A percentile compares a stretch with the other conserved stretches of the same genome.
These are phyloP conservation scores for Curvularia spicifera DNA, from an alignment of 2,329 filamentous ascomycete species.

Conservation along the genomic window DNA sequence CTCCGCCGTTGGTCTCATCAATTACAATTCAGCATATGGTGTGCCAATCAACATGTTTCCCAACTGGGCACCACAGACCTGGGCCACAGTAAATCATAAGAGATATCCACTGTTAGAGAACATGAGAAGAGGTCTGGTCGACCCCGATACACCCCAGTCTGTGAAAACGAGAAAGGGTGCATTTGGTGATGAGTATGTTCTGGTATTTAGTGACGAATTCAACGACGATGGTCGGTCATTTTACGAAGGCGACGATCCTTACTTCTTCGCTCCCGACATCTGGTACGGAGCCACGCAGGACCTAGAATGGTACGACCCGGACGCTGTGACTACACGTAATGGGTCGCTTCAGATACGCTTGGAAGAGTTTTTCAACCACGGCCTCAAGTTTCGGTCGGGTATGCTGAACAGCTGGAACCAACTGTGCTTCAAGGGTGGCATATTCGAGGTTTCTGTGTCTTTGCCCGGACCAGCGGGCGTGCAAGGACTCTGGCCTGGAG, in stretches of 20 bases:
- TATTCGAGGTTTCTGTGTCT: conserved; percentile 60
- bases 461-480: conserved; percentile 59
- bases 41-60: conserved; percentile 52
- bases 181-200: conserved; percentile 54
- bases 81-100: conserved; percentile 58
- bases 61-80: conserved; percentile 41
- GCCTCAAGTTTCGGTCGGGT: conserved; percentile 56
- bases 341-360: conserved; percentile 56
- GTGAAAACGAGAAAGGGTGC: conserved; percentile 56
- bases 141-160: conserved; percentile 58
- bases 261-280: conserved; percentile 59
- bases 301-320: conserved; percentile 60
- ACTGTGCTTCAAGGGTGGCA: conserved; percentile 62
- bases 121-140: conserved; percentile 57
- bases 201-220: conserved; percentile 66
- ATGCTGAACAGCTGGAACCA: conserved; percentile 63
- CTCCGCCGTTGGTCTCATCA: conserved; percentile 52
- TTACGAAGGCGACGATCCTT: conserved; percentile 64
- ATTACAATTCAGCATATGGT: conserved; percentile 49
- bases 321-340: conserved; percentile 58
- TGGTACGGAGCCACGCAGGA: conserved; percentile 63
- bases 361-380: conserved; percentile 56
- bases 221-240: conserved; percentile 61
- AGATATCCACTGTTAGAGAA: conserved; percentile 57
- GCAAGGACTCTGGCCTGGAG: conserved; percentile 60